Conservation (phyloP, 306 rosid genomes). For the Heteromeles arbutifolia region DNA sequence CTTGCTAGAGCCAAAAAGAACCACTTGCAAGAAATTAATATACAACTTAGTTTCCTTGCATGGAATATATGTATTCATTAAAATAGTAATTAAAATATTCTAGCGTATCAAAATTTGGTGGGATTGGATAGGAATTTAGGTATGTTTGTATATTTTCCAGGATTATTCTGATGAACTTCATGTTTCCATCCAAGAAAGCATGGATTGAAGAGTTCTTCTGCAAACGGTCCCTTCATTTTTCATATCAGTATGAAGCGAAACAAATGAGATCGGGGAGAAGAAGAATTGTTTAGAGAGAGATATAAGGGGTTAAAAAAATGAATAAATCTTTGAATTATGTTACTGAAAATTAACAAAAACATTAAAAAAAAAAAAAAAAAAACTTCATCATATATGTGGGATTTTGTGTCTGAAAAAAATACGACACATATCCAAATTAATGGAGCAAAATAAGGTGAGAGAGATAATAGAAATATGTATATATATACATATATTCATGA, state of each 20-base stretch:
- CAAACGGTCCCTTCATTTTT: not conserved
- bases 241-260: not conserved
- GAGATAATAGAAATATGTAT: too few relatives aligned
- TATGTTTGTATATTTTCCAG: not conserved
- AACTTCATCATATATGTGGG: not conserved
- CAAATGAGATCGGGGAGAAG: not conserved
- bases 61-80: too few relatives aligned
- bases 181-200: not conserved
- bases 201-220: not conserved
- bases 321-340: not conserved
- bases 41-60: not conserved
- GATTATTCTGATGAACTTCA: not conserved
- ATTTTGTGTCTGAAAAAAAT: not conserved
- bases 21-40: constrained; percentile 9
- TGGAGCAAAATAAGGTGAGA: not conserved
- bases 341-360: not conserved
- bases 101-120: not conserved
- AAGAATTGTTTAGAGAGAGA: not conserved
- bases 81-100: not conserved
- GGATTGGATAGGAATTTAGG: not conserved
- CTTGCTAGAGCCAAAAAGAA: constrained; percentile 37
- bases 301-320: not conserved
- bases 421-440: too few relatives aligned
- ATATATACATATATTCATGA: not conserved
- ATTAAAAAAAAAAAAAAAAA: not conserved